Conservation (phyloP, 495 filamentous ascomycete genomes). For the Penicillium bialowiezense region DNA sequence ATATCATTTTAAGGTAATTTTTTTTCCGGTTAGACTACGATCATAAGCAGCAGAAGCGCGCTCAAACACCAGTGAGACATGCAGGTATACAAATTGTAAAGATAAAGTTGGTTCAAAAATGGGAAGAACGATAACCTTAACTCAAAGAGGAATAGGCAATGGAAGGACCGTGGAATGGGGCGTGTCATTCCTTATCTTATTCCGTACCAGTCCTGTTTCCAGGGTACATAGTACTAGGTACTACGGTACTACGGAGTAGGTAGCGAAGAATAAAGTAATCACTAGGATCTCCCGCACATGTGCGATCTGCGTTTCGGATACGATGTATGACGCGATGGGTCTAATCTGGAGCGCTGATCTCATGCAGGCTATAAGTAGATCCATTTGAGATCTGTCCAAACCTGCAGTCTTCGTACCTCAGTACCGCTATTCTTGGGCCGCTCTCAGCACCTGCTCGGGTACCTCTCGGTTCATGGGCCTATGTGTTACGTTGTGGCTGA, state of each 20-base stretch:
- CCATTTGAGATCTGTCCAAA: conserved; percentile 7
- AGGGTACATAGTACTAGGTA: not conserved
- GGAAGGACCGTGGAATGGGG: not conserved
- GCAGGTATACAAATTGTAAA: too few species aligned
- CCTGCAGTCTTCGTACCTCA: not conserved
- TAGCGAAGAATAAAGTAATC: not conserved
- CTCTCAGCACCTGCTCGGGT: not conserved
- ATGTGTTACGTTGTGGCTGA: too few species aligned
- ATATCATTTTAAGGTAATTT: too few species aligned
- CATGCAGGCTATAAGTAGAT: not conserved
- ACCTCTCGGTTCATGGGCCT: too few species aligned
- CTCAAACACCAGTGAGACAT: too few species aligned
- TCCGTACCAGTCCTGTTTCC: too few species aligned
- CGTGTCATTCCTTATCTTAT: too few species aligned
- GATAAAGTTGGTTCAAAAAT: too few species aligned
- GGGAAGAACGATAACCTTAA: not conserved
- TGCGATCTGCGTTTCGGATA: not conserved
- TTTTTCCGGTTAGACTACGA: too few species aligned
- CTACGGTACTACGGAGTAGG: not conserved
- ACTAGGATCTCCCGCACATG: not conserved
- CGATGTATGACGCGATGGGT: not conserved
- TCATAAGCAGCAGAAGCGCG: too few species aligned
- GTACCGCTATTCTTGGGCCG: not conserved
- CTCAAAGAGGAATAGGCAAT: not conserved
- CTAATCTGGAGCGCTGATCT: conserved; percentile 1